These are phyloP conservation scores for Dalbergia cultrata DNA, from an alignment of 306 rosid species.

Conservation along the genomic window DNA sequence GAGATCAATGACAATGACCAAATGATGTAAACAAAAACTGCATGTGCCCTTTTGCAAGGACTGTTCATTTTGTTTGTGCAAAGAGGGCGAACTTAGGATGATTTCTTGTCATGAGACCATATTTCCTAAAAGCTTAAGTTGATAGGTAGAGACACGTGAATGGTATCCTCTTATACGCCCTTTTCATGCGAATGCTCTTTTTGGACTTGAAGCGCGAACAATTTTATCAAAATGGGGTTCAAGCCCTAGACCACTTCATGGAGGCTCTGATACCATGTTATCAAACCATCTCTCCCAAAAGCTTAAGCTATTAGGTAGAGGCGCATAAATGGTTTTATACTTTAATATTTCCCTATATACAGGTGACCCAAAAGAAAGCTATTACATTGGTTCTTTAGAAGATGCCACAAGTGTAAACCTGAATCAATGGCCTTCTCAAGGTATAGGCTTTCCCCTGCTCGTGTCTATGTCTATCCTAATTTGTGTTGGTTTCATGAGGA, in stretches of 20 bases:
- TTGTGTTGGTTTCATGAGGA: conserved; percentile 21
- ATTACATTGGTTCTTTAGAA: conserved; percentile 69
- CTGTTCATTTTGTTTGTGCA: conserved; percentile 2
- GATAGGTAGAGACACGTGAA: no score
- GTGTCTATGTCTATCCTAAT: not conserved
- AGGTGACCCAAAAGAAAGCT: conserved; percentile 91
- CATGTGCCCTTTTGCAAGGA: not conserved
- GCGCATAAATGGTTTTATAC: no score
- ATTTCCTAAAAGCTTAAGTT: no score
- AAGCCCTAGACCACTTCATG: no score
- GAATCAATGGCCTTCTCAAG: conserved; percentile 92
- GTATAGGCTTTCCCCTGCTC: conserved; percentile 45
- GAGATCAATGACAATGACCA: not conserved
- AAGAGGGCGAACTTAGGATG: not conserved
- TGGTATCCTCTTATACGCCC: no score
- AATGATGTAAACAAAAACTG: not conserved
- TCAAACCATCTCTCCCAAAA: no score
- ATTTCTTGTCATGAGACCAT: not conserved
- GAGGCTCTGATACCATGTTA: no score
- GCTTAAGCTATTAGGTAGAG: no score
- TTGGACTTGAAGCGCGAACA: no score
- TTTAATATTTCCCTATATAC: conserved; percentile 2
- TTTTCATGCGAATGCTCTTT: no score
- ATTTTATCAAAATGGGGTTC: no score
- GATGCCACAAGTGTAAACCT: conserved; percentile 50